Base-by-base conservation (phyloP, 441 rosid genomes). In the Capsella rubella region DNA sequence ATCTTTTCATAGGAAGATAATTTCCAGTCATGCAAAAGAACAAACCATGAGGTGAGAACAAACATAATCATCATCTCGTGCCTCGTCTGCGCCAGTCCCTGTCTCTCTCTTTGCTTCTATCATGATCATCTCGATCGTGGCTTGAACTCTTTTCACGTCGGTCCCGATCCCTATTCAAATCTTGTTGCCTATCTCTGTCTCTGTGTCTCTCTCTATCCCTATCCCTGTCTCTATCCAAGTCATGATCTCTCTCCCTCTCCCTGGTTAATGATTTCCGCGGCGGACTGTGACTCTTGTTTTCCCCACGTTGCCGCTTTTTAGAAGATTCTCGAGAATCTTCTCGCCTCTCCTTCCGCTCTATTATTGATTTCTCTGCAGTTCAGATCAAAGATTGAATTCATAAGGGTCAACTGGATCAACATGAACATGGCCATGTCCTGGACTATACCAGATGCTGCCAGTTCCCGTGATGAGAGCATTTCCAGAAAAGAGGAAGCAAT, bases 121-220 rank as follows among this genome's bases (percentile, higher is more conserved):
- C 97, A 67, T 84, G 84, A 70, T 93, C 97, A 50, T 86, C 96
- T 75, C 96, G 73, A 76, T 96, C 99, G 79, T 83, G 87, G 85
- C 98, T 96, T 80, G 87, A 86, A 71, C 97, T 93, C 85, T 90
- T 93, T 75, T 95, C 98, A 4, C 80, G 86, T 45, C 76, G 84
- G 21, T 87, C 86, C 28, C 83, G 80, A 21, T 80, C 90, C 47
- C 84, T 84, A 49, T 84, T 87, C 65, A 79, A 80, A 53, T 82
- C 84, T 60, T 87, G 80, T 43, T 81, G 79, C 71, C 86, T 87
- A 60, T 86, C 93, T 57, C 78, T 75, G 83, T 76, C 80, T 57
- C 54, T 70, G 62, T 51, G 64, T 66, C 73, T 81, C 15, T 86
- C 86, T 47, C 85, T 39, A 50, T 69, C 63, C 67, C 25, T 28